These are phyloP conservation scores for Aphanomyces euteiches DNA, from an alignment of 352 stramenopile species.

Conservation along the genomic window DNA sequence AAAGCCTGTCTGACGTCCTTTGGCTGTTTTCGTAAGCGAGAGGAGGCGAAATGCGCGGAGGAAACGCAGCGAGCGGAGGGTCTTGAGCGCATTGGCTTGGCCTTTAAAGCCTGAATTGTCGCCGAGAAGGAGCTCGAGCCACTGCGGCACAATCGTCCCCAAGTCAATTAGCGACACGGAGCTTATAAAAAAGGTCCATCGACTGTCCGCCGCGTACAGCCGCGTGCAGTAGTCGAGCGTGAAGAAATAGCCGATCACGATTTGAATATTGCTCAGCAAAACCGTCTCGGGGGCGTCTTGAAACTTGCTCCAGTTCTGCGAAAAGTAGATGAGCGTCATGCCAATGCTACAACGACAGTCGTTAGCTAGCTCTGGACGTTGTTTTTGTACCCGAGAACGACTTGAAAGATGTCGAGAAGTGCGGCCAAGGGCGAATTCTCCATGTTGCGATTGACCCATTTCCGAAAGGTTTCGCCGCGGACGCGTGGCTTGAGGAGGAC, in stretches of 20 bases:
- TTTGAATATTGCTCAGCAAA: not conserved
- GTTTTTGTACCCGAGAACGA: conserved; percentile 18
- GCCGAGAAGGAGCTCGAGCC: conserved; percentile 37
- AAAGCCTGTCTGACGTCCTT: conserved; percentile 48
- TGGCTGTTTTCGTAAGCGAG: conserved; percentile 53
- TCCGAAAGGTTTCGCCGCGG: conserved; percentile 27
- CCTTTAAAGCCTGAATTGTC: conserved; percentile 42
- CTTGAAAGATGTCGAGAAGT: conserved; percentile 24
- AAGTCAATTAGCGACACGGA: conserved; percentile 63
- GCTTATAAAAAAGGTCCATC: conserved; percentile 49
- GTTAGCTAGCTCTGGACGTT: too few relatives aligned
- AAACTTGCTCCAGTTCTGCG: conserved; percentile 25
- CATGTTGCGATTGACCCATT: conserved; percentile 29
- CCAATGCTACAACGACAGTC: conserved; percentile 5
- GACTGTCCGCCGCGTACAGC: conserved; percentile 63
- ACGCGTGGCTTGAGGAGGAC: conserved; percentile 18
- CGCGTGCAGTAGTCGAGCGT: conserved; percentile 22
- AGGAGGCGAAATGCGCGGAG: conserved; percentile 64
- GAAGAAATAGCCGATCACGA: conserved; percentile 17
- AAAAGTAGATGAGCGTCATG: conserved; percentile 30
- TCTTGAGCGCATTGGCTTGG: conserved; percentile 56
- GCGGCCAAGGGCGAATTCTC: conserved; percentile 21
- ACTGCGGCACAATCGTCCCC: conserved; percentile 47
- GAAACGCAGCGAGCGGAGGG: conserved; percentile 50
- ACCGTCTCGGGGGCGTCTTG: conserved; percentile 3